Evolutionary conservation across 768 basidiomycete species (phyloP).

Genomic region (Tubosaeta sp.): DNA sequence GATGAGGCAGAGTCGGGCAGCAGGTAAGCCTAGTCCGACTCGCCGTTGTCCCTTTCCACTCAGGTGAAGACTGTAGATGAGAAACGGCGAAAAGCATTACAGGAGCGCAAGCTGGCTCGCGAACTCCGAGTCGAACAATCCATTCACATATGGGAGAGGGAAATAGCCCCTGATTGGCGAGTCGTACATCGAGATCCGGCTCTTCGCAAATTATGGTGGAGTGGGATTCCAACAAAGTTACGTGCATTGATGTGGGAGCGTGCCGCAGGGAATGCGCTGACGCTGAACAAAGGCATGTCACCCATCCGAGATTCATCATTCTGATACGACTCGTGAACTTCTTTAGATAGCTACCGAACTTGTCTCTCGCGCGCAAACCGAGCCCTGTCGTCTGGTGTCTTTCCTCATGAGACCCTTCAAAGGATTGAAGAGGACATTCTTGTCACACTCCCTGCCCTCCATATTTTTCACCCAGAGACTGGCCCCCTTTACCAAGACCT

Average conservation of each 20-base stretch:
- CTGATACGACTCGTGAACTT: slow-evolving; percentile 1
- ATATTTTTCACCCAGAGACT: slow-evolving; percentile 70
- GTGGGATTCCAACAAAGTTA: slow-evolving; percentile 78
- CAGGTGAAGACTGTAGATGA: slow-evolving; percentile 46
- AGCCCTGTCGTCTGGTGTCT: slow-evolving; percentile 58
- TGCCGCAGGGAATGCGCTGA: slow-evolving; percentile 80
- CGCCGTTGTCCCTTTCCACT: slow-evolving; percentile 1
- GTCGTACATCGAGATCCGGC: slow-evolving; percentile 60
- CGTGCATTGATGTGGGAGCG: slow-evolving; percentile 79
- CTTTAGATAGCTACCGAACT: slow-evolving; percentile 59
- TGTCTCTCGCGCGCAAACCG: slow-evolving; percentile 73
- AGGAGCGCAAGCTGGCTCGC: slow-evolving; percentile 57
- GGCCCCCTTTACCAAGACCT: slow-evolving; percentile 82
- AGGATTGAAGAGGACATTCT: slow-evolving; percentile 73
- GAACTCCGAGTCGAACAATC: slow-evolving; percentile 70
- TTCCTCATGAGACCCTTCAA: slow-evolving; percentile 58
- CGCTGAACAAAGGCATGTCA: slow-evolving; percentile 69
- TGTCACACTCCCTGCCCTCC: slow-evolving; percentile 69
- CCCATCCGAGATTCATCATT: slow-evolving; percentile 1
- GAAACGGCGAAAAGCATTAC: slow-evolving; percentile 58
- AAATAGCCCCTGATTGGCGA: slow-evolving; percentile 81
- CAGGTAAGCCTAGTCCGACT: slow-evolving; percentile 44
- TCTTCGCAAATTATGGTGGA: slow-evolving; percentile 80
- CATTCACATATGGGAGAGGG: slow-evolving; percentile 69
- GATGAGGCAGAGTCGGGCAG: slow-evolving; percentile 75